Evolutionary conservation across 1,284 basidiomycete species (phyloP).

Genomic region (Termitomyces sp.): DNA sequence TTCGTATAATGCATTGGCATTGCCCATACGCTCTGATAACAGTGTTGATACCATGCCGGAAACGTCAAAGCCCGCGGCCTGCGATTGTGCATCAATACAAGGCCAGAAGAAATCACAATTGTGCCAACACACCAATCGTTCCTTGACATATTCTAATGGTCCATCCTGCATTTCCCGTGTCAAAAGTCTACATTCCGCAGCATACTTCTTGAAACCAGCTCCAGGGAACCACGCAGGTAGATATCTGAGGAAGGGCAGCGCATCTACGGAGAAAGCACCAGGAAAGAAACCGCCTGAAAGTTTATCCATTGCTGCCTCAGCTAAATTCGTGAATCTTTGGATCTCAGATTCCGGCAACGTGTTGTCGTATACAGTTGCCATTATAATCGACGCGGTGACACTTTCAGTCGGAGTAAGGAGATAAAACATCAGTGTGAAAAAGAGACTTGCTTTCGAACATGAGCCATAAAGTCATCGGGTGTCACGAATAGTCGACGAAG

Average conservation of each 20-base stretch:
- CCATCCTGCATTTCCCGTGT: constrained; percentile 11
- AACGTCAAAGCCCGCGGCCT: constrained; percentile 6
- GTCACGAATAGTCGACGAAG: constrained; percentile 27
- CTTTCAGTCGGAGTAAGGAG: background rate
- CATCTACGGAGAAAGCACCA: constrained; percentile 18
- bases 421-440: background rate
- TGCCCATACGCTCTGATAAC: constrained; percentile 1
- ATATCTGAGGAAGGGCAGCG: constrained; percentile 18
- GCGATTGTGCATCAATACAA: background rate
- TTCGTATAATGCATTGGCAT: background rate
- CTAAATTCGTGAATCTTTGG: constrained; percentile 17
- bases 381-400: constrained; percentile 8
- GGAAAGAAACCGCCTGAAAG: constrained; percentile 15
- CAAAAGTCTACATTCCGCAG: constrained; percentile 1
- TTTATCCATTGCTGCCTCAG: constrained; percentile 8
- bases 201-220: constrained; percentile 33
- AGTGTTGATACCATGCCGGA: constrained; percentile 3
- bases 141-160: constrained; percentile 11
- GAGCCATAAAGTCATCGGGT: constrained; percentile 25
- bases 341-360: constrained; percentile 6
- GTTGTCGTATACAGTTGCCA: constrained; percentile 14
- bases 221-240: constrained; percentile 25
- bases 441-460: constrained; percentile 16
- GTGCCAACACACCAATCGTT: constrained; percentile 9
- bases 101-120: background rate